phyloP scores from a whole-genome alignment of 805 yeast genomes.

The Cyberlindnera xishuangbannaensis region DNA sequence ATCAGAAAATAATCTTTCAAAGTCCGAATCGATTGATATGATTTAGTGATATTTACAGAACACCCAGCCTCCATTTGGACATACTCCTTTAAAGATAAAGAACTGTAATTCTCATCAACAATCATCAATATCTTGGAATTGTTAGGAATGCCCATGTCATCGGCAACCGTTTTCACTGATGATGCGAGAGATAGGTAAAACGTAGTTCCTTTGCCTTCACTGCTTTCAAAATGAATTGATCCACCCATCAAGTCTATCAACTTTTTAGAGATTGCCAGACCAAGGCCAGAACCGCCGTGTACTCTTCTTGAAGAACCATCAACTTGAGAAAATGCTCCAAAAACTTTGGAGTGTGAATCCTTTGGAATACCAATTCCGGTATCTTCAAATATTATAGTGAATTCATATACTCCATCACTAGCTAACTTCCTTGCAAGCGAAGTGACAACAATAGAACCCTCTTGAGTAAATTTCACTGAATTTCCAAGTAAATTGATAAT shows the following conservation, averaged over 20 bases:
- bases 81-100: slow-evolving; percentile 11
- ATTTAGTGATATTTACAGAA: slow-evolving; percentile 3
- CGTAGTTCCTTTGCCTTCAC: slow-evolving; percentile 73
- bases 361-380: slow-evolving; percentile 85
- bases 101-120: slow-evolving; percentile 3
- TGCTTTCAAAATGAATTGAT: slow-evolving; percentile 76
- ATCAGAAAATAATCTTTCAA: slow-evolving; percentile 6
- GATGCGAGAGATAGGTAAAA: slow-evolving; percentile 67
- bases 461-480: slow-evolving; percentile 78
- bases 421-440: slow-evolving; percentile 42
- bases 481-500: slow-evolving; percentile 79
- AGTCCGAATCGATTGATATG: background rate
- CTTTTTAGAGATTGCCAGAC: slow-evolving; percentile 79
- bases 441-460: slow-evolving; percentile 72
- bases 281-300: slow-evolving; percentile 88
- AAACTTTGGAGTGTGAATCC: slow-evolving; percentile 75
- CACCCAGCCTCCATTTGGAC: slow-evolving; percentile 5
- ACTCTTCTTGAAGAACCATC: slow-evolving; percentile 89
- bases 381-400: slow-evolving; percentile 78
- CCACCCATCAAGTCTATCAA: slow-evolving; percentile 87
- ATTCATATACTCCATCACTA: slow-evolving; percentile 33
- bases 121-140: slow-evolving; percentile 9
- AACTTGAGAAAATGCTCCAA: slow-evolving; percentile 86
- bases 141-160: background rate
- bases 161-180: background rate